A percentile compares a stretch with the other conserved stretches of the same genome.
These are phyloP conservation scores for Phycomyces nitens DNA, from an alignment of 192 early-diverging fungal genomes.

Conservation along the genomic window DNA sequence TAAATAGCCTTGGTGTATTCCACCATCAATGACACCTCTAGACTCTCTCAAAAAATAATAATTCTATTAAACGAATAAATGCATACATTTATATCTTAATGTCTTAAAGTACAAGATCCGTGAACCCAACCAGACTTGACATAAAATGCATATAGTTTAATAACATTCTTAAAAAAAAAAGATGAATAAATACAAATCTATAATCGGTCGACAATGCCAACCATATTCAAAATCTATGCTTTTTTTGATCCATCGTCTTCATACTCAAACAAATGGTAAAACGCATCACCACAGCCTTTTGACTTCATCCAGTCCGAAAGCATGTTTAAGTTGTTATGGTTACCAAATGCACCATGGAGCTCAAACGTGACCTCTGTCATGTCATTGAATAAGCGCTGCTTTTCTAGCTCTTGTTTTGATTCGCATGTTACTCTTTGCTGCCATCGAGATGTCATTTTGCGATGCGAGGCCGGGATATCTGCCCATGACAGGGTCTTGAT, in stretches of 20 bases:
- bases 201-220: too few relatives aligned
- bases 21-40: too few relatives aligned
- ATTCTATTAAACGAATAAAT: too few relatives aligned
- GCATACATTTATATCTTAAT: too few relatives aligned
- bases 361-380: slow-evolving; percentile 31
- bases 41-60: too few relatives aligned
- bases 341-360: slow-evolving; percentile 14
- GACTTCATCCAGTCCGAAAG: slow-evolving; percentile 16
- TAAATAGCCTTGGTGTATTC: too few relatives aligned
- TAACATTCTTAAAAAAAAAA: too few relatives aligned
- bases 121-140: too few relatives aligned
- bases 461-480: slow-evolving; percentile 19
- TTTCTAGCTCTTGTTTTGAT: not conserved
- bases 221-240: not conserved
- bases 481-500: slow-evolving; percentile 29
- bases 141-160: too few relatives aligned
- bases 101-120: too few relatives aligned
- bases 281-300: slow-evolving; percentile 12
- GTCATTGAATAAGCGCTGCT: slow-evolving; percentile 1
- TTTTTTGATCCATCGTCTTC: not conserved
- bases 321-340: slow-evolving; percentile 20
- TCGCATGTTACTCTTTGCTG: slow-evolving; percentile 1
- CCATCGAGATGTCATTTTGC: slow-evolving; percentile 21
- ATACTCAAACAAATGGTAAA: slow-evolving; percentile 24
- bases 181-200: too few relatives aligned